phyloP scores from a whole-genome alignment of 1,284 basidiomycete species.

The Malassezia yamatoensis region DNA sequence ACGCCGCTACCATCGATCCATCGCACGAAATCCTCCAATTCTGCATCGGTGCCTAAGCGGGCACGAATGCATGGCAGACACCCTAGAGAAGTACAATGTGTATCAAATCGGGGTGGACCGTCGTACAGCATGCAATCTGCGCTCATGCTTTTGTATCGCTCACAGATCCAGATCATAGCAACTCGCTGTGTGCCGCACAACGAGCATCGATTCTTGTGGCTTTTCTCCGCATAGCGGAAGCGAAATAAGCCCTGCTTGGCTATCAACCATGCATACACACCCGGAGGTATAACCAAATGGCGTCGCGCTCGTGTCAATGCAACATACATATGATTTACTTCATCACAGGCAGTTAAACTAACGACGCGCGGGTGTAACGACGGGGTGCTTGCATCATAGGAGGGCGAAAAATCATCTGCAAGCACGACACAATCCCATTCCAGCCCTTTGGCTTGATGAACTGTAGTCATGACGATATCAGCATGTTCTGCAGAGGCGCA shows the following conservation, averaged over 20 bases:
- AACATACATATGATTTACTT: conserved; percentile 38
- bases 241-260: conserved; percentile 25
- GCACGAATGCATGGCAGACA: conserved; percentile 14
- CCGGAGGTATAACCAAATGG: conserved; percentile 21
- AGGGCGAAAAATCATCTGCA: conserved; percentile 34
- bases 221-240: conserved; percentile 11
- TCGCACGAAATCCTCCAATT: conserved; percentile 17
- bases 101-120: not conserved
- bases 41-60: conserved; percentile 9
- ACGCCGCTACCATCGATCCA: conserved; percentile 15
- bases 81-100: not conserved
- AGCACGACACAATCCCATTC: conserved; percentile 38
- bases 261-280: conserved; percentile 29
- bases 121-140: not conserved
- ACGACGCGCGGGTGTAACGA: conserved; percentile 15
- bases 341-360: conserved; percentile 25
- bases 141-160: not conserved
- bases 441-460: conserved; percentile 40
- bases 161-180: conserved; percentile 7
- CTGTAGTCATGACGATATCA: conserved; percentile 29
- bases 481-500: conserved; percentile 21
- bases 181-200: conserved; percentile 8
- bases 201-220: not conserved
- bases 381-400: conserved; percentile 9
- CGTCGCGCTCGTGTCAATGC: conserved; percentile 33